phyloP scores from a whole-genome alignment of 108 stramenopile genomes.

The Cyclotella baltica region DNA sequence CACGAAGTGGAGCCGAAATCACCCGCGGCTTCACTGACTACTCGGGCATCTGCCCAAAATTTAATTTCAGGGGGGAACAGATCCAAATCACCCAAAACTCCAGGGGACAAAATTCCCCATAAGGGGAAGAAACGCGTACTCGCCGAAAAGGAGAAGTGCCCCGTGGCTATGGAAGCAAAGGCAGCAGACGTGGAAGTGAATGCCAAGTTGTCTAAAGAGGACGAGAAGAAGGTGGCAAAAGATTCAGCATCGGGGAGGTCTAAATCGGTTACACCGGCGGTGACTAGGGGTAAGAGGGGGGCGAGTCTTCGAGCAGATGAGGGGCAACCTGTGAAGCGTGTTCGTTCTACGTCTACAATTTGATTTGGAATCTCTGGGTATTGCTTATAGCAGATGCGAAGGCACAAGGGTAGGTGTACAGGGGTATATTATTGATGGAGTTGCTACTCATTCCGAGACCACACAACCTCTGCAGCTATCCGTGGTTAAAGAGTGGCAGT shows the following conservation, averaged over 20 bases:
- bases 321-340: slow-evolving; percentile 28
- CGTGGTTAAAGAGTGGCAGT: neutral
- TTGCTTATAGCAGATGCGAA: too few relatives aligned
- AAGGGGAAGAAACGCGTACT: slow-evolving; percentile 24
- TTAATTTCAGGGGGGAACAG: neutral
- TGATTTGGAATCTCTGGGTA: too few relatives aligned
- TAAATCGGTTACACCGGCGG: slow-evolving; percentile 24
- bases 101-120: slow-evolving; percentile 2
- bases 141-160: slow-evolving; percentile 19
- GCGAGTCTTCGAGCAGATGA: slow-evolving; percentile 9
- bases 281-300: slow-evolving; percentile 28
- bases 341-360: slow-evolving; percentile 14
- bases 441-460: too few relatives aligned
- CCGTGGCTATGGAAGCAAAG: slow-evolving; percentile 4
- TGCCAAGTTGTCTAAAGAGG: slow-evolving; percentile 48
- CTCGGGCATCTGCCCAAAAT: neutral
- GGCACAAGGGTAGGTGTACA: too few relatives aligned
- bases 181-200: slow-evolving; percentile 40
- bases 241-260: slow-evolving; percentile 20
- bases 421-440: too few relatives aligned
- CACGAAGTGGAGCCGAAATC: slow-evolving; percentile 9
- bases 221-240: slow-evolving; percentile 21
- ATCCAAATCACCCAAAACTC: slow-evolving; percentile 33
- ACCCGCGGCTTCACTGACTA: neutral
- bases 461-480: too few relatives aligned